Conservation (phyloP, 176 grass and related monocot genomes). For the Eleusine indica region DNA sequence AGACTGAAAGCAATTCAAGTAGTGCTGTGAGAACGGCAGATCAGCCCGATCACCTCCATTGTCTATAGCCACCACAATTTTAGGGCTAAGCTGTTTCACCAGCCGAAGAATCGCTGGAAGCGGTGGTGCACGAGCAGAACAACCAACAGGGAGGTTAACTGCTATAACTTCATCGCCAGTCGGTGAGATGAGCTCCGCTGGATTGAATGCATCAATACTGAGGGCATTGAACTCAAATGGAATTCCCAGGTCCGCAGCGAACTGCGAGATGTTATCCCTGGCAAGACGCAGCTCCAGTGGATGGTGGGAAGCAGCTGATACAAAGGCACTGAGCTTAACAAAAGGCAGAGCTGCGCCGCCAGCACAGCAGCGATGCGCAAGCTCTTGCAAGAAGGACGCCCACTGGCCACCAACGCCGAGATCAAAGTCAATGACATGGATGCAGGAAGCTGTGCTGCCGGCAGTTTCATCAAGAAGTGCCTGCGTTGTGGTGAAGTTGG, state of each 20-base stretch:
- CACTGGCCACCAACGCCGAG: conserved; percentile 76
- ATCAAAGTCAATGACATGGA: conserved; percentile 70
- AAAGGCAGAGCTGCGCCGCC: conserved; percentile 36
- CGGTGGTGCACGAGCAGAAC: conserved; percentile 50
- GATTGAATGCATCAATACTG: conserved; percentile 60
- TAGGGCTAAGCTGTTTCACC: conserved; percentile 79
- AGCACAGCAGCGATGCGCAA: conserved; percentile 51
- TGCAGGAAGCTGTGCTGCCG: conserved; percentile 36
- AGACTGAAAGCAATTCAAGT: conserved; percentile 76
- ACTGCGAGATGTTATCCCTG: conserved; percentile 69
- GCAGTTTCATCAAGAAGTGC: conserved; percentile 59
- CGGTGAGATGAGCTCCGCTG: conserved; percentile 44
- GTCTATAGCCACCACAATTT: conserved; percentile 77
- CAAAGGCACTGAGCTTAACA: conserved; percentile 71
- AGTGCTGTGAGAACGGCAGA: conserved; percentile 72
- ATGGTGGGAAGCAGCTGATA: conserved; percentile 63
- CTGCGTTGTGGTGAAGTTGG: conserved; percentile 68
- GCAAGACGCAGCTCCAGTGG: conserved; percentile 75
- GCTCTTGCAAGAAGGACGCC: conserved; percentile 92
- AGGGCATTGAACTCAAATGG: conserved; percentile 71
- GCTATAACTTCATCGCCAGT: conserved; percentile 58
- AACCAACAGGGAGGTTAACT: conserved; percentile 74
- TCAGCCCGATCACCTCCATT: conserved; percentile 74
- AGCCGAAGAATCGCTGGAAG: conserved; percentile 61
- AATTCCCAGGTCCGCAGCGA: conserved; percentile 68